Evolutionary conservation across 345 rosid genomes (phyloP), one percentile per base, ranked within the genome.

Genomic region (Brassica rapa): DNA sequence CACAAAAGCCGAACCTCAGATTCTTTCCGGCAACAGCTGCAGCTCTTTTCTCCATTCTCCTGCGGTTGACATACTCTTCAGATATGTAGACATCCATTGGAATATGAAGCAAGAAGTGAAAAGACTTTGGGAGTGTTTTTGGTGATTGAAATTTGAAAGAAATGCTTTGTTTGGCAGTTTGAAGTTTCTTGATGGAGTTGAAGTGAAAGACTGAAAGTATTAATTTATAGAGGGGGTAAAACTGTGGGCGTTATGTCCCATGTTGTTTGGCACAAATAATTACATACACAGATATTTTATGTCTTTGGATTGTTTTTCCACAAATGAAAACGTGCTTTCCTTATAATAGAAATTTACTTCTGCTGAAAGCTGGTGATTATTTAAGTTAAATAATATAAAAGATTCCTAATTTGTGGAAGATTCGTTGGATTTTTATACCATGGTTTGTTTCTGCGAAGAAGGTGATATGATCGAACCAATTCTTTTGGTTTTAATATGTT

Each of bases 51-150:
- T 89, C 97, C 16, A 56, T 79, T 80, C 93, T 81, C 70, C 92
- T 83, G 74, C 77, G 77, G 19, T 62, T 62, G 59, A 86, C 83
- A 75, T 90, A 92, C 82, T 92, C 97, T 68, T 90, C 91, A 8
- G 90, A 86, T 79, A 92, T 88, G 76, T 72, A 90, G 14, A 90
- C 89, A 73, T 90, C 91, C 90, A 90, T 84, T 37, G 2, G 3
- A 16, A 12, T 19, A 16, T 4, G 71, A 70, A 10, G 2, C 29
- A 56, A 66, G 27, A 39, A 78, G 55, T 23, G 15, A 8, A 60
- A 67, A 30, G 23, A 0, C 14, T 73, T 49, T 46, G 19, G 10
- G 66, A 16, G 41, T 72, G 55, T 72, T 21, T 71, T 72, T 23
- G 8, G 16, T 4, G 30, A 27, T 27, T 27, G 1, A 21, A 41